Percentiles rank a stretch among this genome's conserved stretches.
These are phyloP conservation scores for Pyrus hybrid DNA, from an alignment of 331 rosid species.

Conservation along the genomic window DNA sequence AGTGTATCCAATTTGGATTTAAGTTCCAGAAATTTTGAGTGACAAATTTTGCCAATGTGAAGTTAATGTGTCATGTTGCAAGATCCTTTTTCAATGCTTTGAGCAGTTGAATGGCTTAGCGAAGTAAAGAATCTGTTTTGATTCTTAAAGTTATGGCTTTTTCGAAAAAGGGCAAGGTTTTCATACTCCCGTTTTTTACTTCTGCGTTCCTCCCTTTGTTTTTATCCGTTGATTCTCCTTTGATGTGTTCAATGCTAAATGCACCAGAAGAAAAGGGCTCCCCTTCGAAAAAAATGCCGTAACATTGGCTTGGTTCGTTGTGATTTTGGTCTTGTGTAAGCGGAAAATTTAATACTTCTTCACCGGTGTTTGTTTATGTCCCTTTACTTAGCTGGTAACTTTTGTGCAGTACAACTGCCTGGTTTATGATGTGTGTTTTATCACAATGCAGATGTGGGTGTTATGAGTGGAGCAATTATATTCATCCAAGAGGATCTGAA, in stretches of 20 bases:
- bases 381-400: background rate
- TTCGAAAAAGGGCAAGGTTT: background rate
- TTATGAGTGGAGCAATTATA: constrained; percentile 69
- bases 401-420: background rate
- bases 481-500: constrained; percentile 62
- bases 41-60: background rate
- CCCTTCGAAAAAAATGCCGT: background rate
- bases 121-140: background rate
- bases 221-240: no score
- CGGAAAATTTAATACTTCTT: background rate
- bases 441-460: constrained; percentile 50
- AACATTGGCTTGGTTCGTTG: background rate
- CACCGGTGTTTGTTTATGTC: background rate
- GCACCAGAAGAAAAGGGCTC: no score
- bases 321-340: background rate
- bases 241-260: no score
- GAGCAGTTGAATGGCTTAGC: background rate
- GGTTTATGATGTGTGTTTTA: constrained; percentile 2
- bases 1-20: background rate
- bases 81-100: background rate
- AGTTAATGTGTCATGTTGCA: background rate
- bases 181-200: background rate
- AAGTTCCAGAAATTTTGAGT: background rate
- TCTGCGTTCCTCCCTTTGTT: no score
- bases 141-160: background rate